Evolutionary conservation across 2,329 filamentous ascomycete species (phyloP), one percentile per base, ranked within the genome.

Genomic region (Stylonectria norvegica): DNA sequence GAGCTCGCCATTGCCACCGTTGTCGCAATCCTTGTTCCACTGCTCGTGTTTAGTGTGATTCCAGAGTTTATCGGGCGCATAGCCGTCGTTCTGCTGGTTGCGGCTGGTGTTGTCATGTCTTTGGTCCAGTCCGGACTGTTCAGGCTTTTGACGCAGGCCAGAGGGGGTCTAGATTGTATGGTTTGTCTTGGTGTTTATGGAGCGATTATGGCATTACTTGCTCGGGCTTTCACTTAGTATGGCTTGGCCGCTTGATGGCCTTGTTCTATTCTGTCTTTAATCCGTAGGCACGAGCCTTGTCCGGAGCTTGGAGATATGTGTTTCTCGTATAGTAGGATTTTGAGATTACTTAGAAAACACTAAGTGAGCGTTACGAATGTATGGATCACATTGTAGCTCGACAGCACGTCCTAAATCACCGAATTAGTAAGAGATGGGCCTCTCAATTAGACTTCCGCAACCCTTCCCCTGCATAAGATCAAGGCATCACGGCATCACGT

Each of bases 31-130:
- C 60, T 83, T 5, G 61, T 79, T 1, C 80, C 81, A 0, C 66
- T 83, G 2, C 53, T 83, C 7, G 71, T 76, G 1, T 85, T 84
- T 53, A 60, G 70, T 5, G 66, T 80, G 16, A 75, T 84, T 15
- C 68, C 73, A 0, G 71, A 73, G 5, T 79, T 82, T 44, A 56
- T 73, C 0, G 76, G 73, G 2, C 70, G 79, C n/a, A 69, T 83
- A 48, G 71, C 72, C 0, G 71, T 84, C 3, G 73, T 80, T 2
- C 52, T 72, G 4, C 63, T 83, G 0, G 71, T 79, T 0, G 73
- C 69, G 0, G 61, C 69, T 1, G 69, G 72, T 2, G 67, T 74
- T 6, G 57, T 61, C 5, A 52, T 48, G n/a, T 52, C 50, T 12
- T 44, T 62, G 14, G 35, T 59, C 12, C 56, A 62, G 40, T 58